Percentiles rank a stretch among this genome's conserved stretches.
Conservation (phyloP, 805 yeast species). For the Kurtzmaniella fragi region DNA sequence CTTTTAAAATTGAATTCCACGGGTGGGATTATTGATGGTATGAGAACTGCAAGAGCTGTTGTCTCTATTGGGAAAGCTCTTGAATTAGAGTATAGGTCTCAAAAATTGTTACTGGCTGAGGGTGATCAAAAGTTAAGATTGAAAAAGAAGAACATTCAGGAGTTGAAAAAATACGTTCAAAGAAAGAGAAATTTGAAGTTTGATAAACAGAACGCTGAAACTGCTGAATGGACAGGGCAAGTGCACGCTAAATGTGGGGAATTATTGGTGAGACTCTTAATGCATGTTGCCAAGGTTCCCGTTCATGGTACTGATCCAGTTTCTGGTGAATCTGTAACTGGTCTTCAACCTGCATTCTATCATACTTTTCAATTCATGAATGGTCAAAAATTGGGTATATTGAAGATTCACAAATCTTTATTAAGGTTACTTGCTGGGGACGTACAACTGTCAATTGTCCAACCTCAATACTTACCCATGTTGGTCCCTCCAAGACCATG, state of each 20-base stretch:
- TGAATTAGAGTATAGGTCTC: slow-evolving; percentile 78
- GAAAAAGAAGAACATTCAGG: slow-evolving; percentile 39
- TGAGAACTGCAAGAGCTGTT: slow-evolving; percentile 80
- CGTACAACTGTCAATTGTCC: slow-evolving; percentile 56
- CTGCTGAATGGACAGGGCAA: slow-evolving; percentile 19
- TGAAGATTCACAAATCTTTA: slow-evolving; percentile 68
- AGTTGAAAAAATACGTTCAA: slow-evolving; percentile 41
- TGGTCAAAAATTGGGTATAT: slow-evolving; percentile 78
- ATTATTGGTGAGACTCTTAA: slow-evolving; percentile 62
- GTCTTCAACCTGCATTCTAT: slow-evolving; percentile 83
- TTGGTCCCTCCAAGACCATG: slow-evolving; percentile 85
- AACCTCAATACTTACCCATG: slow-evolving; percentile 92
- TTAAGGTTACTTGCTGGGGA: slow-evolving; percentile 65
- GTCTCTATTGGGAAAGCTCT: slow-evolving; percentile 77
- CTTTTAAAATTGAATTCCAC: slow-evolving; percentile 67
- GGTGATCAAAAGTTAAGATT: slow-evolving; percentile 39
- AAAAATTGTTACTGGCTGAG: slow-evolving; percentile 55
- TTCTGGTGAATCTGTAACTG: slow-evolving; percentile 60
- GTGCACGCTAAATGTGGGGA: slow-evolving; percentile 71
- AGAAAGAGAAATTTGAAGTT: slow-evolving; percentile 10
- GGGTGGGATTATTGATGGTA: slow-evolving; percentile 73
- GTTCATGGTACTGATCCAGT: slow-evolving; percentile 80
- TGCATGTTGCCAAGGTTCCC: slow-evolving; percentile 77
- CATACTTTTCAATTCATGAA: slow-evolving; percentile 80
- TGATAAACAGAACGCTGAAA: slow-evolving; percentile 3